These are phyloP conservation scores for Poa pratensis DNA, from an alignment of 176 grass and related monocot species.

Conservation along the genomic window DNA sequence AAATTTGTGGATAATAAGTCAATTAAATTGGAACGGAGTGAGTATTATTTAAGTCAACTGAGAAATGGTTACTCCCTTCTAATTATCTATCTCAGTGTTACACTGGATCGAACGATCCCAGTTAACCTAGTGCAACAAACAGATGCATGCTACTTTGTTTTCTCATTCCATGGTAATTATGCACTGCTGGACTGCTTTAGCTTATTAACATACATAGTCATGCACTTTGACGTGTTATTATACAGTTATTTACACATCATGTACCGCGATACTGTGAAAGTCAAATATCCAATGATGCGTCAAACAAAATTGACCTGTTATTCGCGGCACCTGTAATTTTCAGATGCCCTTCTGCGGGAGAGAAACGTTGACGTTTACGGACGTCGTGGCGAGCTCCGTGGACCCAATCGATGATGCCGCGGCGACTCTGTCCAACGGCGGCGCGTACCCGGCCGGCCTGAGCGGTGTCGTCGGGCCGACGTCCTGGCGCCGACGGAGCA, in stretches of 20 bases:
- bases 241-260: background rate
- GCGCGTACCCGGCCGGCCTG: background rate
- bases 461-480: background rate
- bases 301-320: background rate
- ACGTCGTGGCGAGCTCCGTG: conserved; percentile 44
- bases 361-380: conserved; percentile 37
- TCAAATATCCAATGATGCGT: background rate
- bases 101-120: background rate
- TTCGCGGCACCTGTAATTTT: background rate
- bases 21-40: too few species aligned
- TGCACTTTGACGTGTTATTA: background rate
- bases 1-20: too few species aligned
- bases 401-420: conserved; percentile 27
- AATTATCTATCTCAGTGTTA: background rate
- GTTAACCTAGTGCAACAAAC: background rate
- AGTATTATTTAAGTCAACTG: too few species aligned
- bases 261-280: too few species aligned
- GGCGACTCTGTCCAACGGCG: conserved; percentile 2
- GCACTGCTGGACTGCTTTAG: background rate
- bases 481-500: conserved; percentile 51
- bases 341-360: conserved; percentile 55
- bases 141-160: background rate
- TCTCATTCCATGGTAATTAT: background rate
- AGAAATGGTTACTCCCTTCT: too few species aligned
- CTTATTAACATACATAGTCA: too few species aligned